Percentiles rank a stretch among this genome's conserved stretches.
phyloP scores from a whole-genome alignment of 768 basidiomycete species.

The Collybia mongolica region DNA sequence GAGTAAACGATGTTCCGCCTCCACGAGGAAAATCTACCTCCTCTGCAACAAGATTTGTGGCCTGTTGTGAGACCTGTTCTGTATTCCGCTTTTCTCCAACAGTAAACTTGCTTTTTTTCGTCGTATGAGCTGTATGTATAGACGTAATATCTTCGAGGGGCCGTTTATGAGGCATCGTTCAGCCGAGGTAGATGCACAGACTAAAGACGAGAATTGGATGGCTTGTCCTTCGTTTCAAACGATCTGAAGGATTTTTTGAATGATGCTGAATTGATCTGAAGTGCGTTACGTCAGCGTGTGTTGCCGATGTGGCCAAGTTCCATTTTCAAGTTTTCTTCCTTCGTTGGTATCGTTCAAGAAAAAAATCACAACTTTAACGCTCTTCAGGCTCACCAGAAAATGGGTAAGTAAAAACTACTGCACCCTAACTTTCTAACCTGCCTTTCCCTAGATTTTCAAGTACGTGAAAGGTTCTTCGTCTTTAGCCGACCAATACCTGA shows the following conservation, averaged over 20 bases:
- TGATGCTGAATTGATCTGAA: constrained; percentile 10
- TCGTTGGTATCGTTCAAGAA: too few species aligned
- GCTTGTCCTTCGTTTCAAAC: constrained; percentile 1
- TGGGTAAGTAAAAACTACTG: not conserved
- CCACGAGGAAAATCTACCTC: constrained; percentile 96
- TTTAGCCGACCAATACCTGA: not conserved
- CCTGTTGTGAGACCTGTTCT: constrained; percentile 20
- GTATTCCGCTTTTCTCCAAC: constrained; percentile 24
- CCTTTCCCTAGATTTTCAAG: constrained; percentile 62
- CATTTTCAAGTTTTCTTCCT: too few species aligned
- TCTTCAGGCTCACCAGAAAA: not conserved
- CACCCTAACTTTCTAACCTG: constrained; percentile 3
- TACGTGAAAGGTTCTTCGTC: constrained; percentile 21
- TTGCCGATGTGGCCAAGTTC: too few species aligned
- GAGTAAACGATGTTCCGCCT: constrained; percentile 86
- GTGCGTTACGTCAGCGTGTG: constrained; percentile 19
- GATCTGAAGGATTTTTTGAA: constrained; percentile 19
- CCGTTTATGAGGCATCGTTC: constrained; percentile 50
- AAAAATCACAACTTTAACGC: not conserved
- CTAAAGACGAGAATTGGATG: not conserved
- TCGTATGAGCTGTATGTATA: constrained; percentile 45
- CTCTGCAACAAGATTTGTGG: constrained; percentile 42
- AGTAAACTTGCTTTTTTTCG: constrained; percentile 59
- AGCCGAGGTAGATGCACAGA: constrained; percentile 30
- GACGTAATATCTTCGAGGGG: constrained; percentile 51